These are phyloP conservation scores for Corylus heterophylla DNA, from an alignment of 306 rosid species.

Conservation along the genomic window DNA sequence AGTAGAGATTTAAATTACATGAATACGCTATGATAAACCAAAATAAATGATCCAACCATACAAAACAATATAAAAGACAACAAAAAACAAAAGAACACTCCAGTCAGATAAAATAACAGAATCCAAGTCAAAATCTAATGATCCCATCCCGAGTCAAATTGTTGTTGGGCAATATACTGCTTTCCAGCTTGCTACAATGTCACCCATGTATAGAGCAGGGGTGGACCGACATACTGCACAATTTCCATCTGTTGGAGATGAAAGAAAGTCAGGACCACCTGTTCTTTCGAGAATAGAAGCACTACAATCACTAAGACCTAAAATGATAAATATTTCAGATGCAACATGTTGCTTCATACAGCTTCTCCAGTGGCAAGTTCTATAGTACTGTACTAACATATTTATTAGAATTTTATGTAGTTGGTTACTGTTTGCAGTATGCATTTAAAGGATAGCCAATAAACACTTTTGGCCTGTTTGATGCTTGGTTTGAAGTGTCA, in stretches of 20 bases:
- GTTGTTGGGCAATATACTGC: background rate
- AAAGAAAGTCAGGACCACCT: background rate
- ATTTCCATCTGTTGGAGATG: background rate
- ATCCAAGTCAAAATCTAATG: background rate
- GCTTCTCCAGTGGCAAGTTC: background rate
- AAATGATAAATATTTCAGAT: too few species aligned
- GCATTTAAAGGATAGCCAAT: background rate
- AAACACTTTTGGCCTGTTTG: background rate
- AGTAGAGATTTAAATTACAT: slow-evolving; percentile 32
- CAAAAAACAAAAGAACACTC: background rate
- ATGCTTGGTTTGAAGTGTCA: background rate
- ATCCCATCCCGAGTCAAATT: background rate
- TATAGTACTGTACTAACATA: too few species aligned
- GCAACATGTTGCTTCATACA: background rate
- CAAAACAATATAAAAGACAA: background rate
- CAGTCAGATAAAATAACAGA: background rate
- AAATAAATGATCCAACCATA: background rate
- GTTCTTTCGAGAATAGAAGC: background rate
- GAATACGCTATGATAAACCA: slow-evolving; percentile 12
- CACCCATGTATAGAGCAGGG: background rate
- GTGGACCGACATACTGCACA: background rate
- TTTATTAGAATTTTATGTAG: background rate
- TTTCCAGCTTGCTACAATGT: background rate
- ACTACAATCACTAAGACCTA: too few species aligned
- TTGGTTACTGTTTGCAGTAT: background rate